A percentile compares a stretch with the other conserved stretches of the same genome.
These are phyloP conservation scores for Dryadomyces quercivorus DNA, from an alignment of 2,329 filamentous ascomycete genomes.

Conservation along the genomic window DNA sequence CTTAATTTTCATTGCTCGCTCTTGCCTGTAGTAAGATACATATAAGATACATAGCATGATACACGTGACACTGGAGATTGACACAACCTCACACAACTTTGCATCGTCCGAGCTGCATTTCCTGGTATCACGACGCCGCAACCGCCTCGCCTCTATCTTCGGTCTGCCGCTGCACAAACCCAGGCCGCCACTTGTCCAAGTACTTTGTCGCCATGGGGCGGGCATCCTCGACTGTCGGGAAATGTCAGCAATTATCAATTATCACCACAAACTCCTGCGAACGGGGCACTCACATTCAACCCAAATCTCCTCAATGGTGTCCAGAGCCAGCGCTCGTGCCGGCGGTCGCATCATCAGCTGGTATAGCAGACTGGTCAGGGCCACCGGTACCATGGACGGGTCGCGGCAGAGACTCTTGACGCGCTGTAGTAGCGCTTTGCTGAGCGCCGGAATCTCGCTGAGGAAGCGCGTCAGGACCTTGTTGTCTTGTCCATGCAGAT, in stretches of 20 bases:
- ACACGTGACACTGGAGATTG: neutral
- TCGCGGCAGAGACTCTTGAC: conserved; percentile 58
- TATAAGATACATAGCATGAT: neutral
- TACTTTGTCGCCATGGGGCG: conserved; percentile 51
- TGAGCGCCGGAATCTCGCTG: conserved; percentile 79
- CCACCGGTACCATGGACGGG: conserved; percentile 50
- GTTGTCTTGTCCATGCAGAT: conserved; percentile 72
- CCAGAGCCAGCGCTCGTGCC: conserved; percentile 48
- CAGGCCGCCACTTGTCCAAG: conserved; percentile 47
- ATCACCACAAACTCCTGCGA: neutral
- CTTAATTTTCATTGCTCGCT: neutral
- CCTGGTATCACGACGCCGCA: neutral
- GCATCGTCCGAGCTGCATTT: neutral
- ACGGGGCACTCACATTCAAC: conserved; percentile 41
- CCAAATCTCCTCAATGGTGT: conserved; percentile 56
- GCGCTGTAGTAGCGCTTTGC: conserved; percentile 55
- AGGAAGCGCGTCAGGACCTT: conserved; percentile 84
- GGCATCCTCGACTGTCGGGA: conserved; percentile 43
- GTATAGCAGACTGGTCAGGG: conserved; percentile 53
- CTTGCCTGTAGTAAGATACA: neutral
- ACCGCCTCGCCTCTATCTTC: neutral
- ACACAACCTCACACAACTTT: neutral
- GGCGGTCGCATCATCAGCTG: conserved; percentile 57
- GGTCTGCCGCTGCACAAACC: conserved; percentile 29
- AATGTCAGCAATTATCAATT: neutral